Conservation (phyloP, 169 alveolate genomes). For the Eimeria zaria region DNA sequence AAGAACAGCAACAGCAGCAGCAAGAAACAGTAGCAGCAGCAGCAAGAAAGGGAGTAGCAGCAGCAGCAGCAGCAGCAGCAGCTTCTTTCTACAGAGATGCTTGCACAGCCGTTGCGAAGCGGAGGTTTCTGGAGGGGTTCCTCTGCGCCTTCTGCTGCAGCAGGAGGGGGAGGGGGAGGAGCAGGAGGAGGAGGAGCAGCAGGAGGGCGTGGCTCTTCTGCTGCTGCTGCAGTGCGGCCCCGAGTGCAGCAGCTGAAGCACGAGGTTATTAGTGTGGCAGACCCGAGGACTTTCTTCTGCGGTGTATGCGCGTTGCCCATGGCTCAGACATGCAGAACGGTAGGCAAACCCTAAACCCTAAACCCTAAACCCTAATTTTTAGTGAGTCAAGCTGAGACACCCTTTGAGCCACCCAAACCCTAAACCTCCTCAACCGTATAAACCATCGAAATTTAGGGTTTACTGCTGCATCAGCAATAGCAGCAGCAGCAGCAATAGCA, state of each 20-base stretch:
- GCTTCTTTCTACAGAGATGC: neutral
- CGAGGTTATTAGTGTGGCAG: neutral
- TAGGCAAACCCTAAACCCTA: slow-evolving; percentile 3
- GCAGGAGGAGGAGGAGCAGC: slow-evolving; percentile 19
- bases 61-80: slow-evolving; percentile 9
- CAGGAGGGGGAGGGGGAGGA: slow-evolving; percentile 33
- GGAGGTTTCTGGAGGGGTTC: slow-evolving; percentile 43
- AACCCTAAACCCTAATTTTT: neutral
- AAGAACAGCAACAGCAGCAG: neutral
- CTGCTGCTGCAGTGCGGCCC: slow-evolving; percentile 50
- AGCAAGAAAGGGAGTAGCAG: neutral
- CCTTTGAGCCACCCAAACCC: neutral
- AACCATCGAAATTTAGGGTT: neutral
- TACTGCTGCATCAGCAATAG: neutral
- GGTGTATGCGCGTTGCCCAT: slow-evolving; percentile 34
- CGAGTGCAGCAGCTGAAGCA: slow-evolving; percentile 53
- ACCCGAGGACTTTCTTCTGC: slow-evolving; percentile 39
- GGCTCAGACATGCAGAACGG: slow-evolving; percentile 52
- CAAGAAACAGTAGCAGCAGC: neutral
- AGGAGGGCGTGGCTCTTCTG: slow-evolving; percentile 2
- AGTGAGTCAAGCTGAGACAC: neutral
- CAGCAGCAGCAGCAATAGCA: slow-evolving; percentile 27
- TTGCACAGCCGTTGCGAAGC: slow-evolving; percentile 39
- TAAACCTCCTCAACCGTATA: neutral
- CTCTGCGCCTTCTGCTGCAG: slow-evolving; percentile 5